Evolutionary conservation across 2,329 filamentous ascomycete species (phyloP), one percentile per base, ranked within the genome.

Genomic region (Xylariaceae sp.): DNA sequence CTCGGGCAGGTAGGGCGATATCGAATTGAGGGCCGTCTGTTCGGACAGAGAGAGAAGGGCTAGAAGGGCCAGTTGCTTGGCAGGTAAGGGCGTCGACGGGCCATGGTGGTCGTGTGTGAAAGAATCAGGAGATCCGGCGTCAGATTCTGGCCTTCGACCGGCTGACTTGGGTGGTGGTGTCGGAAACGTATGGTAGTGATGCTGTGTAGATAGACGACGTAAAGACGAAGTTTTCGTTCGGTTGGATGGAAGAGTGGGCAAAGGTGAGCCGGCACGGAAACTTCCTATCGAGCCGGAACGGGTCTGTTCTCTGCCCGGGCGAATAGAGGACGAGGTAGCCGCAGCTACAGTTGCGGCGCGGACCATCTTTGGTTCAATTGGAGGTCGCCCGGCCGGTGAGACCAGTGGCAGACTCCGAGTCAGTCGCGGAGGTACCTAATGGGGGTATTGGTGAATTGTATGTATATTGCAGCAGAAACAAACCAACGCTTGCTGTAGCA

Each of bases 1-100:
- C 65, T 92, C 85, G 0, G 95, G 95, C 1, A 99, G 84, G 73
- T 99, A 99, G 1, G 95, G 95, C 10, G 89, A 90, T 68, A 99
- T 97, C 20, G 92, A 96, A 74, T 99, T 99, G 70, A 99, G 83
- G 0, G 95, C 95, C 0, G 93, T 98, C 79, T 99, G 95, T 72
- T 99, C 95, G 51, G 90, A 89, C 20, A 99, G 81, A 6, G 93
- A 93, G 57, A 99, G 90, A 62, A 97, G 77, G 1, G 93, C 93
- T 32, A 99, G 79, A 12, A 98, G 84, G 4, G 87, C 82, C 58
- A 99, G 87, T 77, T 98, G 95, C 64, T 81, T 86, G 62, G 86
- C 85, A 0, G 95, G 95, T 18, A 99, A 76, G 0, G 93, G 93
- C 1, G 91, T 90, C 62, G 85, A 81, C 62, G 81, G 75, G 59